Conservation (phyloP, 1,284 basidiomycete genomes). For the Malassezia pachydermatis region DNA sequence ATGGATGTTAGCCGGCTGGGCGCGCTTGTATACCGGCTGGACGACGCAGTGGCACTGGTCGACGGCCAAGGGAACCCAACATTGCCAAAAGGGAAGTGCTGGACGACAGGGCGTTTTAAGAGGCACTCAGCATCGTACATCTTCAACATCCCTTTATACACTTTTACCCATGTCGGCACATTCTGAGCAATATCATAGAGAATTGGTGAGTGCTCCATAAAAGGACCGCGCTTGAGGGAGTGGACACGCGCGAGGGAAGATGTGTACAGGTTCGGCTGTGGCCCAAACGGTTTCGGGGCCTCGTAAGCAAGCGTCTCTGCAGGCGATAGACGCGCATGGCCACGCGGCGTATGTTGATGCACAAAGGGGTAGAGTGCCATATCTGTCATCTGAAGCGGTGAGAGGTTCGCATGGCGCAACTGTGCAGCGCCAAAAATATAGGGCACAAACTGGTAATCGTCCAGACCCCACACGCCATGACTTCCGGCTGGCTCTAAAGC, state of each 20-base stretch:
- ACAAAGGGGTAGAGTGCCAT: slow-evolving; percentile 3
- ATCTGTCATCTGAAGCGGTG: background rate
- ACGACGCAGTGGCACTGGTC: background rate
- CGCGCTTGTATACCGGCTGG: too few species aligned
- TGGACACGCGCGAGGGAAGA: slow-evolving; percentile 58
- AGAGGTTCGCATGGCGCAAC: slow-evolving; percentile 51
- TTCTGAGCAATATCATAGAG: slow-evolving; percentile 72
- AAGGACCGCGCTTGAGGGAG: slow-evolving; percentile 31
- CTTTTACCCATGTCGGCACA: slow-evolving; percentile 78
- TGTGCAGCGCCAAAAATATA: slow-evolving; percentile 89
- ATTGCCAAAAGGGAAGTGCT: slow-evolving; percentile 74
- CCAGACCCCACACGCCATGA: slow-evolving; percentile 75
- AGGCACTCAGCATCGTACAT: slow-evolving; percentile 97
- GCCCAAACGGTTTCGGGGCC: background rate
- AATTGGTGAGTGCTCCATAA: slow-evolving; percentile 55
- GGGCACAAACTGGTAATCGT: slow-evolving; percentile 82
- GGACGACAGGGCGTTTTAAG: slow-evolving; percentile 87
- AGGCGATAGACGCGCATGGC: slow-evolving; percentile 8
- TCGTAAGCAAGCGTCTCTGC: background rate
- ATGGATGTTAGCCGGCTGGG: too few species aligned
- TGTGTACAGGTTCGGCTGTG: slow-evolving; percentile 41
- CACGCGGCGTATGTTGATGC: background rate
- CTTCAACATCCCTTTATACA: slow-evolving; percentile 78
- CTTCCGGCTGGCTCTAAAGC: slow-evolving; percentile 52
- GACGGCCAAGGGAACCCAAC: slow-evolving; percentile 24